Percentiles rank a stretch among this genome's conserved stretches.
Evolutionary conservation across 2,329 filamentous ascomycete genomes (phyloP).

Genomic region (Colletotrichum tropicicola): DNA sequence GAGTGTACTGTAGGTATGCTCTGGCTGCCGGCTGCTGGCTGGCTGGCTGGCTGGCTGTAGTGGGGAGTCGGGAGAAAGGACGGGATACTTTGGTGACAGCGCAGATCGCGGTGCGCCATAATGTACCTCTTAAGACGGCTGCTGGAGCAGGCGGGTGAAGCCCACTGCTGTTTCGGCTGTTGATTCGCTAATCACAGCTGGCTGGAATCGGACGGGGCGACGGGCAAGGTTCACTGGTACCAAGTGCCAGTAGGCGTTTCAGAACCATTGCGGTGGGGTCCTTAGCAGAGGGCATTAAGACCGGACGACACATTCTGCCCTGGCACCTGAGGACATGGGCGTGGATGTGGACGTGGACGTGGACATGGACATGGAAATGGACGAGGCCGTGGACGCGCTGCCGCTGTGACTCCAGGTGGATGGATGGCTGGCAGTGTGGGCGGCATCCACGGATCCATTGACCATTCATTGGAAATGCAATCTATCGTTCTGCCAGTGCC

Average conservation of each 20-base stretch:
- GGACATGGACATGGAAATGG: too few species aligned
- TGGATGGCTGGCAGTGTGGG: not conserved
- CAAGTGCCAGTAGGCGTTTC: slow-evolving; percentile 20
- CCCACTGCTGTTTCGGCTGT: not conserved
- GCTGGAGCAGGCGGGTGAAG: not conserved
- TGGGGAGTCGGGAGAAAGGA: not conserved
- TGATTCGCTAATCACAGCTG: slow-evolving; percentile 27
- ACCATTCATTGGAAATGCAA: slow-evolving; percentile 8
- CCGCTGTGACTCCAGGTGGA: too few species aligned
- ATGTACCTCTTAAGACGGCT: not conserved
- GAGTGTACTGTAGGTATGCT: not conserved
- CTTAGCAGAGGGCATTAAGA: slow-evolving; percentile 16
- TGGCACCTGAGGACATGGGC: too few species aligned
- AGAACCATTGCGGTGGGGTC: slow-evolving; percentile 23
- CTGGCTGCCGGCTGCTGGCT: too few species aligned
- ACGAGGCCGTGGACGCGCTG: too few species aligned
- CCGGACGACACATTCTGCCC: slow-evolving; percentile 7
- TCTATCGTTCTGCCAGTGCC: not conserved
- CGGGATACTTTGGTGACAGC: slow-evolving; percentile 1
- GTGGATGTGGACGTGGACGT: too few species aligned
- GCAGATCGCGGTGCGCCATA: not conserved
- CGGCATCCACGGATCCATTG: too few species aligned
- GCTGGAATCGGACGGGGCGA: slow-evolving; percentile 16
- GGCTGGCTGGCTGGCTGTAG: too few species aligned
- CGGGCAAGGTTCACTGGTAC: slow-evolving; percentile 17